Conservation (phyloP, 73 alveolate species). For the Paramecium caudatum region DNA sequence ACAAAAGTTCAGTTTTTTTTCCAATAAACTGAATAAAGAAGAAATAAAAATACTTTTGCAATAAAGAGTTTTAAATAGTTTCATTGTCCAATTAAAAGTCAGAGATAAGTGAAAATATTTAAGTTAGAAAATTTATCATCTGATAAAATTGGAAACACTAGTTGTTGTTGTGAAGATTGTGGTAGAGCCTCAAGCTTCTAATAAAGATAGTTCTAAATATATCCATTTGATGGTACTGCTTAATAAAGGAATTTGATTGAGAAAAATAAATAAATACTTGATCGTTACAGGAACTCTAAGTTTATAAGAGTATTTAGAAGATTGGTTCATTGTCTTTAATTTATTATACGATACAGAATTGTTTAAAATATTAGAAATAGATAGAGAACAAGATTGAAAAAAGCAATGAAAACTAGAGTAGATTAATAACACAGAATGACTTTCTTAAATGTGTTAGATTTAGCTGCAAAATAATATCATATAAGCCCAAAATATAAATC, state of each 20-base stretch:
- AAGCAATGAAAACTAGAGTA: slow-evolving; percentile 32
- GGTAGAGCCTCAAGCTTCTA: slow-evolving; percentile 6
- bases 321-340: slow-evolving; percentile 6
- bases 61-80: neutral
- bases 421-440: neutral
- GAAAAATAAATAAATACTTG: neutral
- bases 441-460: neutral
- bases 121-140: neutral
- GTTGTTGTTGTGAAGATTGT: slow-evolving; percentile 33
- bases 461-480: slow-evolving; percentile 6
- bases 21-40: neutral
- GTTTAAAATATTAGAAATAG: slow-evolving; percentile 27
- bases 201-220: neutral
- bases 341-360: slow-evolving; percentile 17
- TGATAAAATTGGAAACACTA: neutral
- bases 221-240: neutral
- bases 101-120: neutral
- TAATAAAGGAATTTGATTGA: neutral
- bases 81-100: slow-evolving; percentile 19
- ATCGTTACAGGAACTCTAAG: slow-evolving; percentile 28
- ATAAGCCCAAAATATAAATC: slow-evolving; percentile 7
- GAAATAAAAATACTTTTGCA: neutral
- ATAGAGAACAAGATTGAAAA: slow-evolving; percentile 33
- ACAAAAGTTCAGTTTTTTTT: neutral
- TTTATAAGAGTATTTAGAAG: neutral